Base-by-base conservation (phyloP, 192 early-diverging fungal species). In the Gaertneriomyces sp. region DNA sequence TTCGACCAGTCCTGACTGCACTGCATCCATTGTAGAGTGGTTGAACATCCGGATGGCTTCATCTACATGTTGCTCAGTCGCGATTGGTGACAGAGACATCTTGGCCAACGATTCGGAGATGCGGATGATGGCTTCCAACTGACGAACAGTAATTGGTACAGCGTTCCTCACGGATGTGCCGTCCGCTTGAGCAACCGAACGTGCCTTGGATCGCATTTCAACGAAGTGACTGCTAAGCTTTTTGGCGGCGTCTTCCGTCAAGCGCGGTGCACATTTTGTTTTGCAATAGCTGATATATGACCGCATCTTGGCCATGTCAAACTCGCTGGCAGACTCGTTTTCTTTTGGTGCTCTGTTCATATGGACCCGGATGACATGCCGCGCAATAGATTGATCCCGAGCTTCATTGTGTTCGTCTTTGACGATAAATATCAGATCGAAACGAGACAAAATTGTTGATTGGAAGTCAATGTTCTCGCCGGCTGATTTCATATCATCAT, bases 401-500 rank as follows among this genome's bases (percentile, higher is more conserved):
- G 75, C 78, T 67, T 94, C 93, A 69, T 95, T 93, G 67, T 98
- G 95, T 72, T 94, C 95, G 76, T 99, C 97, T 68, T 91, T 91
- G 41, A 99, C 88, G 69, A 99, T 97, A 63, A 99, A 99, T 65
- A 99, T 99, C 88, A 98, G 90, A 78, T 99, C 97, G 61, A 99
- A 99, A 79, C 97, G 89, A 49, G 97, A 99, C 78, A 99, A 85
- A 64, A 99, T 97, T 4, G 97, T 99, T 1, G 94, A 91, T 84
- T 99, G 97, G 79, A 99, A 99, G 79, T 99, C 97, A 70, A 99
- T 98, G 69, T 99, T 99, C 86, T 99, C 97, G 52, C 93, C 94
- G 16, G 97, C 88, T n/a, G 88, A 88, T 76, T 97, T 96, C 85
- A 89, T 89, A 69, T 99, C 97, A 79, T 98, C 95, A 70, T 99